Percentiles rank a stretch among this genome's conserved stretches.
These are phyloP conservation scores for Colletotrichum somersetense DNA, from an alignment of 2,329 filamentous ascomycete species.

Conservation along the genomic window DNA sequence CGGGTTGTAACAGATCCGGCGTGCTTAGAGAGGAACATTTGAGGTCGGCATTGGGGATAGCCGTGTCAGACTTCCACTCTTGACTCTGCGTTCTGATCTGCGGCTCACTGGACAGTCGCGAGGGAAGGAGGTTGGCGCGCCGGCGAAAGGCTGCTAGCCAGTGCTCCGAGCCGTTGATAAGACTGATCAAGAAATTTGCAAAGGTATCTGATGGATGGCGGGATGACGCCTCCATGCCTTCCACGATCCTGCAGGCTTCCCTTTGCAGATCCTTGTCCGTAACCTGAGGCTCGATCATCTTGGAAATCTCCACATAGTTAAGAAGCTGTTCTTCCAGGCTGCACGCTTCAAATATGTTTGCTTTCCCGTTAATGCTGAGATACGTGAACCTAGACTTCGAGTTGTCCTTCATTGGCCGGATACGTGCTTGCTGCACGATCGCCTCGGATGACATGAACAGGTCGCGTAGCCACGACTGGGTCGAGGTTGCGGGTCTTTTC, in stretches of 20 bases:
- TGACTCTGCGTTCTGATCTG: background rate
- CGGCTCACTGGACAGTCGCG: background rate
- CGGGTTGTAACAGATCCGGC: background rate
- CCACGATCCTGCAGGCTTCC: constrained; percentile 32
- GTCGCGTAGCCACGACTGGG: constrained; percentile 47
- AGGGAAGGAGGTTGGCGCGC: constrained; percentile 16
- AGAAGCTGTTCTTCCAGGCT: constrained; percentile 33
- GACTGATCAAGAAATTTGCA: constrained; percentile 14
- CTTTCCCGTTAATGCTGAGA: constrained; percentile 38
- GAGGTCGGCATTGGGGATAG: background rate
- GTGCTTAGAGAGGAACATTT: background rate
- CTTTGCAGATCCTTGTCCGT: constrained; percentile 23
- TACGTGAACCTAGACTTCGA: constrained; percentile 31
- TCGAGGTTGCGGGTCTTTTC: constrained; percentile 39
- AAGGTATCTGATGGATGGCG: constrained; percentile 16
- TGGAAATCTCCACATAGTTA: constrained; percentile 27
- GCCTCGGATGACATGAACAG: constrained; percentile 41
- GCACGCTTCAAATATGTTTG: constrained; percentile 35
- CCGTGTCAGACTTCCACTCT: background rate
- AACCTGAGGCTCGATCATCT: constrained; percentile 11
- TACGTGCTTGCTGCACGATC: constrained; percentile 42
- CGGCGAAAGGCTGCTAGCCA: constrained; percentile 32
- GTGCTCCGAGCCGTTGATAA: constrained; percentile 28
- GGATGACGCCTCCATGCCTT: constrained; percentile 9
- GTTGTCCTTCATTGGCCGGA: constrained; percentile 24